Evolutionary conservation across 495 filamentous ascomycete genomes (phyloP).

Genomic region (Penicillium lividum): DNA sequence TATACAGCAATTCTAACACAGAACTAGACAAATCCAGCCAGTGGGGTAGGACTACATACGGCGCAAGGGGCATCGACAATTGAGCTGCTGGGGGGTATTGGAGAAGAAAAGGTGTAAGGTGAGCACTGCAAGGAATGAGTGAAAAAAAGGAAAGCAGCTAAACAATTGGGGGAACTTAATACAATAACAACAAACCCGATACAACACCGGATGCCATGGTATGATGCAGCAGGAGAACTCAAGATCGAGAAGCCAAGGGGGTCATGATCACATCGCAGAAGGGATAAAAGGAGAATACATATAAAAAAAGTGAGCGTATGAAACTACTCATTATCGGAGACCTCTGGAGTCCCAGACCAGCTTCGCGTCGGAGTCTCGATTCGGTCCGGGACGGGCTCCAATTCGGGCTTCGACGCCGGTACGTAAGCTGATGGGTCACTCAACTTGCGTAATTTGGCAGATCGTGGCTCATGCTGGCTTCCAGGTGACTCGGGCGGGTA

Average conservation of each 20-base stretch:
- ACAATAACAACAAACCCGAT: conserved; percentile 13
- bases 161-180: conserved; percentile 4
- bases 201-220: conserved; percentile 33
- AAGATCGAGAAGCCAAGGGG: conserved; percentile 14
- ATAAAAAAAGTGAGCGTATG: conserved; percentile 3
- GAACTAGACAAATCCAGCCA: conserved; percentile 19
- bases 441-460: conserved; percentile 45
- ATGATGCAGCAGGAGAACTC: conserved; percentile 30
- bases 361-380: conserved; percentile 31
- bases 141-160: conserved; percentile 13
- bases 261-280: conserved; percentile 23
- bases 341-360: conserved; percentile 33
- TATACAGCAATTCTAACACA: conserved; percentile 42
- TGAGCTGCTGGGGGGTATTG: conserved; percentile 25
- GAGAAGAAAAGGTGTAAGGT: conserved; percentile 5
- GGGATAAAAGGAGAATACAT: conserved; percentile 11
- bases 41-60: conserved; percentile 25
- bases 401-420: conserved; percentile 40
- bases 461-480: conserved; percentile 34
- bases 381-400: conserved; percentile 35
- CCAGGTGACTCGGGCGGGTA: conserved; percentile 16
- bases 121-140: not conserved
- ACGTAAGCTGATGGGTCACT: conserved; percentile 34
- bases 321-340: conserved; percentile 38
- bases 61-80: conserved; percentile 19